These are phyloP conservation scores for Trichosporon sp. DNA, from an alignment of 1,284 basidiomycete species.

Conservation along the genomic window DNA sequence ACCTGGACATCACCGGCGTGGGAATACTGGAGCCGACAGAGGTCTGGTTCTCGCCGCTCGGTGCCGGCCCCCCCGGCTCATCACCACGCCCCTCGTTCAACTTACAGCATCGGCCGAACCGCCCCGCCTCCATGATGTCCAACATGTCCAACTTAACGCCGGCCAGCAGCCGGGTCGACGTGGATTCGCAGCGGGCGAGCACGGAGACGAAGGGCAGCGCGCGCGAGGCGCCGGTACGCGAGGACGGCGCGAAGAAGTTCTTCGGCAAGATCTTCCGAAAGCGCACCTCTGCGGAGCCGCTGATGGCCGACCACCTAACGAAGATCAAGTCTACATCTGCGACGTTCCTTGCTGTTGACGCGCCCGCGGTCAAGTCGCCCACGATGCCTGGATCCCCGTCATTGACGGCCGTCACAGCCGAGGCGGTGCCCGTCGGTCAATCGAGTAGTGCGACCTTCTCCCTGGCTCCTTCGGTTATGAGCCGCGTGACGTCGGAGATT, in stretches of 20 bases:
- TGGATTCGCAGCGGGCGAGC: constrained; percentile 29
- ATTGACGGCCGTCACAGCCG: background rate
- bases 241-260: constrained; percentile 62
- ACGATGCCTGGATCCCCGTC: constrained; percentile 21
- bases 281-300: constrained; percentile 28
- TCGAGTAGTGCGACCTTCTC: constrained; percentile 48
- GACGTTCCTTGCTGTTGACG: constrained; percentile 4
- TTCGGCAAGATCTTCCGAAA: constrained; percentile 75
- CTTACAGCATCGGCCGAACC: constrained; percentile 17
- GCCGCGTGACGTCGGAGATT: constrained; percentile 35
- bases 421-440: constrained; percentile 30
- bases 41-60: constrained; percentile 61
- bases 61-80: constrained; percentile 1
- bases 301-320: background rate
- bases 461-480: constrained; percentile 44
- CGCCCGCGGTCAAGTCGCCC: constrained; percentile 5
- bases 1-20: constrained; percentile 77
- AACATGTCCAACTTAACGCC: constrained; percentile 43
- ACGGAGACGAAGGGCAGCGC: constrained; percentile 40
- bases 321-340: constrained; percentile 20
- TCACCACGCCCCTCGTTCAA: constrained; percentile 31
- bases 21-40: constrained; percentile 80
- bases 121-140: constrained; percentile 45
- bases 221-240: constrained; percentile 25
- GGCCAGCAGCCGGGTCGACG: constrained; percentile 36